Evolutionary conservation across 805 yeast species (phyloP).

Genomic region (Candida ficus): DNA sequence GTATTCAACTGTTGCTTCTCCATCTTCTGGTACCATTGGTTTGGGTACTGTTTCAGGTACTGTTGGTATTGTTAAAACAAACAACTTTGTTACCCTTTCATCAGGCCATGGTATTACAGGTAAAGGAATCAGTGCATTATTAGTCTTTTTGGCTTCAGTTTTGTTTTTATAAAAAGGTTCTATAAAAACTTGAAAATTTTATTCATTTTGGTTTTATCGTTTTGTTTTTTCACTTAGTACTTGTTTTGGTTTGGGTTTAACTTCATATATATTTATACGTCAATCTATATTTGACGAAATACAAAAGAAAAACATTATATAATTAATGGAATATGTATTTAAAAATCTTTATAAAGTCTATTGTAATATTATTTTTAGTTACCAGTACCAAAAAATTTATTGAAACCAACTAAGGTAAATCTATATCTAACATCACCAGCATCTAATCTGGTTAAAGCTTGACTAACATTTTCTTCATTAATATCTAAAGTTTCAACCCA

Average conservation of each 20-base stretch:
- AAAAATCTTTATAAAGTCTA: too few species aligned
- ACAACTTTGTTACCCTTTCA: constrained; percentile 33
- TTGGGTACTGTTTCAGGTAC: constrained; percentile 68
- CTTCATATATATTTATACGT: too few species aligned
- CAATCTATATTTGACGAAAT: too few species aligned
- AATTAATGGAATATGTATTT: neutral
- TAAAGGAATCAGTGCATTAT: constrained; percentile 3
- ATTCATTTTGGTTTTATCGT: neutral
- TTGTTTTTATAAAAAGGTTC: neutral
- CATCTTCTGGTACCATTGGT: constrained; percentile 67
- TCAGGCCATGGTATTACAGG: neutral
- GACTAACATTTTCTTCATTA: constrained; percentile 44
- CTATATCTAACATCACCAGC: constrained; percentile 58
- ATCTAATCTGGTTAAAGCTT: constrained; percentile 51
- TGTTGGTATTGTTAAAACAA: constrained; percentile 56
- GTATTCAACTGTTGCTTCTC: constrained; percentile 41
- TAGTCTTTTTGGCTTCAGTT: neutral
- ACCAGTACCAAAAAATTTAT: constrained; percentile 31
- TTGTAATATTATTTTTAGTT: constrained; percentile 1
- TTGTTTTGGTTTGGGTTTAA: too few species aligned
- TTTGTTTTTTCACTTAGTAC: neutral
- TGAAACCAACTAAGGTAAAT: constrained; percentile 54
- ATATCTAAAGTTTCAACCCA: constrained; percentile 61
- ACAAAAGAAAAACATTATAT: neutral
- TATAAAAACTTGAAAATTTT: neutral